Base-by-base conservation (phyloP, 148 eudicot genomes). In the Rhododendron henanense region DNA sequence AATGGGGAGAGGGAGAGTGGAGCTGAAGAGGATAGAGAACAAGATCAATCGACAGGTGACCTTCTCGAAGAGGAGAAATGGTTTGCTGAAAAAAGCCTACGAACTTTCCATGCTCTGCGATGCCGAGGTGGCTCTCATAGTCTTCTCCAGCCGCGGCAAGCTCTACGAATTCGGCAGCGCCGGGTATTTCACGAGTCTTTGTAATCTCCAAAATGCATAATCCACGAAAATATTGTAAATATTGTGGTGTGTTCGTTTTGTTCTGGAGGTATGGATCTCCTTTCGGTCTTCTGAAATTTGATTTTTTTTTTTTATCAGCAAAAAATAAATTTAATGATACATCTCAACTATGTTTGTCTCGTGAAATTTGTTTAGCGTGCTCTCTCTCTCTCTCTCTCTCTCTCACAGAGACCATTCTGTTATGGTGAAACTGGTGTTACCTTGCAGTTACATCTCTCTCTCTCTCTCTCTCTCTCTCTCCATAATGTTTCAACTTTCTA, bases 1-100 rank as follows among this genome's bases (percentile, higher is more conserved):
- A 80, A 93, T 93, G 95, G 95, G 95, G 69, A 92, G 95, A 89
- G 95, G 95, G 31, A 92, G 92, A 89, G 95, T 93, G 45, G 93
- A 93, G 83, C 86, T 93, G 78, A 93, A 92, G 94, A 92, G 95
- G 85, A 93, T 93, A 59, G 95, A 93, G 84, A 93, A 93, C 92
- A 92, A 92, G 87, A 93, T 92, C 81, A 93, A 92, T 85, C 86
- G 95, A 11, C 95, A 93, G 79, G 95, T 93, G 39, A 93, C 95
- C 19, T 93, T 93, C 89, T 93, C 95, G 0, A 93, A 93, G 83
- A 65, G 95, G n/a, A 90, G 95, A 71, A 88, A 84, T 82, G 95
- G 95, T 47, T 84, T 93, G 67, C 85, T 93, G 76, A 93, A 93
- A 89, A 93, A 93, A 74, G 95, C 95, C 21, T 86, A 87, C 28